These are phyloP conservation scores for Quercus gilva DNA, from an alignment of 306 rosid genomes.

Conservation along the genomic window DNA sequence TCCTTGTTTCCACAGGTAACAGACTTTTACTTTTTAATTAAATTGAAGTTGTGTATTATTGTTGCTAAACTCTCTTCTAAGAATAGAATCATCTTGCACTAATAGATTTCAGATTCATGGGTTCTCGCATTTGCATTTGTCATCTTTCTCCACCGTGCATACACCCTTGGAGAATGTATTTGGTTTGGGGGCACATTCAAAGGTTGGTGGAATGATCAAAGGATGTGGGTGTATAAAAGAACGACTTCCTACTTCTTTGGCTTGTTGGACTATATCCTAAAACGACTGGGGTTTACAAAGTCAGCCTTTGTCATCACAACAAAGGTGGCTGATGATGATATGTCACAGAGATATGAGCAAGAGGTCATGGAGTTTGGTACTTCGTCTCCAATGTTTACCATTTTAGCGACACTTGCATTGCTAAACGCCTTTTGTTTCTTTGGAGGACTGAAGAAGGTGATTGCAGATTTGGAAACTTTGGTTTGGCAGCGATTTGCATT, in stretches of 20 bases:
- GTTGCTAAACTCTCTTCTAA: neutral
- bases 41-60: neutral
- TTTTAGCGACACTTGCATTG: neutral
- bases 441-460: neutral
- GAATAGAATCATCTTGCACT: neutral
- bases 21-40: neutral
- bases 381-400: neutral
- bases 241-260: neutral
- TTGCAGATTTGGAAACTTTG: neutral
- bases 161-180: neutral
- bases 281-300: neutral
- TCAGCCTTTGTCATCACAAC: neutral
- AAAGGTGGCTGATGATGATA: neutral
- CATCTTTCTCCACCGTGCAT: neutral
- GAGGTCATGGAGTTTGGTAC: neutral
- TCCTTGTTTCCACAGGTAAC: slow-evolving; percentile 14
- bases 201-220: neutral
- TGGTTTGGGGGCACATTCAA: neutral
- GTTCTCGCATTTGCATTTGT: neutral
- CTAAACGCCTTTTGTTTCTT: neutral
- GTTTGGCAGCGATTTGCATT: neutral
- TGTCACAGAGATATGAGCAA: neutral
- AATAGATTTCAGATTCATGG: neutral
- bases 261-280: neutral
- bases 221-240: neutral